Evolutionary conservation across 768 basidiomycete species (phyloP), one percentile per base, ranked within the genome.

Genomic region (Auriculariales sp.): DNA sequence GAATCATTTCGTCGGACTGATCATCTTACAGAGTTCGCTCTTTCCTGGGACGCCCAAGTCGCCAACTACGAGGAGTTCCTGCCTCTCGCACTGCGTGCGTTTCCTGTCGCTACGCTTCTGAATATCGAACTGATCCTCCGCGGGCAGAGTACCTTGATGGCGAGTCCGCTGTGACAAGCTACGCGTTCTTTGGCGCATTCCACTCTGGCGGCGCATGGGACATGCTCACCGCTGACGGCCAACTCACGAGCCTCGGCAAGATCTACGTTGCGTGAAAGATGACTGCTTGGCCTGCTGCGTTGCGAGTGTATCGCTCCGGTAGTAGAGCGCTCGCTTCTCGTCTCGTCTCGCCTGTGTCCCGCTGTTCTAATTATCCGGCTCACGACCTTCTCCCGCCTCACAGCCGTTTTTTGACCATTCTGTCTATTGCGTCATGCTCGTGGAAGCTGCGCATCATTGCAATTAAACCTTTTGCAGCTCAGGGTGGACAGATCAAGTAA

Each of bases 101-200:
- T 29, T 9, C 9, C 14, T n/a, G 24, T 10, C 12, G 14, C 15
- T 15, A 24, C 49, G 45, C 2, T 28, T 19, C 15, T 12, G 27
- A 44, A n/a, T 42, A 14, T 30, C 42, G 28, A 10, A 15, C 28
- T 5, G 22, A n/a, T 14, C 22, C 6, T 0, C 45, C 15, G 33
- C 44, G 9, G 11, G 5, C 28, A 52, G 52, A 25, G 19, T 48
- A 52, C 14, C 28, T 52, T 22, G 52, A 52, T 22, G 32, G 11
- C 42, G 47, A 48, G 47, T 48, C 52, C 28, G 47, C 47, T 15
- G 14, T 52, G 25, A 48, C 24, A n/a, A 29, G 48, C 48, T 52
- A 52, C 31, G 52, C 52, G 2, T 52, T 44, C 52, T 52, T 52
- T 28, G 52, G 52, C n/a, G 52, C 52, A 14, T 52, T 52, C 52